These are phyloP conservation scores for Geosiphon pyriformis DNA, from an alignment of 192 early-diverging fungal genomes.

Conservation along the genomic window DNA sequence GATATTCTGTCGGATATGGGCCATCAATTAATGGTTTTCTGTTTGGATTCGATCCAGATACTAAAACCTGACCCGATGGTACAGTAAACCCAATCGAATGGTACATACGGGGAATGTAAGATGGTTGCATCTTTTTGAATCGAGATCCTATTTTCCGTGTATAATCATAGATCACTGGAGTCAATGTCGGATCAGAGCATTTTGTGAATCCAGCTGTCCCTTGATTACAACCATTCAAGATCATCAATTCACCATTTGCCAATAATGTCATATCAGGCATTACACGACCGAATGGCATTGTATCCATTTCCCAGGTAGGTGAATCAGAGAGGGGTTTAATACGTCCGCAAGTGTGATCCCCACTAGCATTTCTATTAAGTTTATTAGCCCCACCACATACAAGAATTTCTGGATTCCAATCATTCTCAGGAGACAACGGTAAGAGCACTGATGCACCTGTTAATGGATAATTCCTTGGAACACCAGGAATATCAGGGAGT, in stretches of 20 bases:
- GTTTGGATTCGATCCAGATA: conserved; percentile 56
- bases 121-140: conserved; percentile 36
- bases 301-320: conserved; percentile 36
- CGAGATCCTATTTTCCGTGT: conserved; percentile 34
- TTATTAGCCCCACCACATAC: conserved; percentile 35
- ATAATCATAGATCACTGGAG: conserved; percentile 51
- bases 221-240: conserved; percentile 31
- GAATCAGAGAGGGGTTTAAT: conserved; percentile 28
- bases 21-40: conserved; percentile 31
- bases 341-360: conserved; percentile 35
- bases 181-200: conserved; percentile 38
- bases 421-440: conserved; percentile 30
- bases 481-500: conserved; percentile 44
- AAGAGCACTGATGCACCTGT: conserved; percentile 43
- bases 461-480: conserved; percentile 45
- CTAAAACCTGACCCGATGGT: conserved; percentile 52
- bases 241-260: conserved; percentile 28
- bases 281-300: conserved; percentile 32
- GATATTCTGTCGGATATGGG: conserved; percentile 45
- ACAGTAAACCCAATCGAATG: conserved; percentile 50
- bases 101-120: conserved; percentile 59
- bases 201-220: conserved; percentile 32
- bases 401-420: conserved; percentile 33
- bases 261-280: conserved; percentile 37
- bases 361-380: conserved; percentile 26